Evolutionary conservation across 495 filamentous ascomycete genomes (phyloP), one percentile per base, ranked within the genome.

Genomic region (Neurospora sublineolata): DNA sequence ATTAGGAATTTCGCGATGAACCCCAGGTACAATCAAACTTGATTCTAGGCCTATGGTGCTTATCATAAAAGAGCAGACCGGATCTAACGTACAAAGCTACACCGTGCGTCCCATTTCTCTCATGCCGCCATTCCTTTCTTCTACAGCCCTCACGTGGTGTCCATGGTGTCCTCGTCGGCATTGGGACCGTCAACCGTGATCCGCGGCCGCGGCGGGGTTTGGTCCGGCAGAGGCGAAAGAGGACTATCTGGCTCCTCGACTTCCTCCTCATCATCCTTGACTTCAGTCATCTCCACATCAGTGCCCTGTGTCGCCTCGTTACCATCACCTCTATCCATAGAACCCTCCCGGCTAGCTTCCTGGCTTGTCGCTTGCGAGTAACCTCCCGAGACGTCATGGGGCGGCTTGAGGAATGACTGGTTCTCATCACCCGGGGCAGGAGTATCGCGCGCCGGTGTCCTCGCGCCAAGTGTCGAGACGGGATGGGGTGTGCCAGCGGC

Each of bases 371-470:
- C 74, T 82, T 74, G 85, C 77, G 76, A 84, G 76, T 75, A 83
- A 77, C 69, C 84, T 77, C 71, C 89, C 73, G n/a, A 88, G 79
- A 39, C 41, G 3, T 76, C 80, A 52, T 67, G 81, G 77, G 70
- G 84, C 80, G 77, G 79, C 72, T 82, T 84, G 72, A 81, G 75
- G 37, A 79, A 76, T 0, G 76, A 78, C 68, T 72, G 73, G 18
- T 73, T 70, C 14, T 79, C 79, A 36, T 75, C 77, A 0, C 69
- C 73, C 0, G 80, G 80, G 2, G 76, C 75, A 4, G 79, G 75
- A 37, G 78, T 84, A 30, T 91, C 91, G 4, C 87, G 86, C 58
- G 86, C 84, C 9, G 92, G 93, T 36, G 93, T 94, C 37, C 87
- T 88, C 16, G 84, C 86, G 67, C 86, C 88, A 52, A 85, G 85